Evolutionary conservation across 208 protist genomes (phyloP).

Genomic region (Kentomonas sorsogonicus): DNA sequence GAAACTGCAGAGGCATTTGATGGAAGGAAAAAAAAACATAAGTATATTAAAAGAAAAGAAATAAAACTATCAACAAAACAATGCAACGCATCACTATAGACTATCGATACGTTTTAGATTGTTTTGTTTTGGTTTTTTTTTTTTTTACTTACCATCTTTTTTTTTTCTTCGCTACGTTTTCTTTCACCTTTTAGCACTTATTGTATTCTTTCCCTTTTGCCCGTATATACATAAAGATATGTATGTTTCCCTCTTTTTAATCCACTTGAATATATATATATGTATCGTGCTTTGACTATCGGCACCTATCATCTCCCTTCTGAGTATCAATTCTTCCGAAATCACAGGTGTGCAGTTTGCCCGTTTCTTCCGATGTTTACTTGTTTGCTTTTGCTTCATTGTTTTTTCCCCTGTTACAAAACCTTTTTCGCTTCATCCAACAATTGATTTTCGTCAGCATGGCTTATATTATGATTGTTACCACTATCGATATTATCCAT

Average conservation of each 20-base stretch:
- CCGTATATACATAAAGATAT: slow-evolving; percentile 3
- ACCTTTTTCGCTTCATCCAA: no score
- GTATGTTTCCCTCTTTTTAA: neutral
- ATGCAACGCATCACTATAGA: neutral
- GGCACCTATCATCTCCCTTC: neutral
- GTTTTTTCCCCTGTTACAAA: no score
- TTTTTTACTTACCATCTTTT: slow-evolving; percentile 1
- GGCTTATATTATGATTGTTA: no score
- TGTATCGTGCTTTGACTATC: neutral
- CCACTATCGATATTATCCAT: no score
- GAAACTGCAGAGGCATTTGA: no score
- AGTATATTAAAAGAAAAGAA: slow-evolving; percentile 5
- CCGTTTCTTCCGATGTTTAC: no score
- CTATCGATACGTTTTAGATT: neutral
- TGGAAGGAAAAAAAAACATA: slow-evolving; percentile 9
- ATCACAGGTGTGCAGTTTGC: no score
- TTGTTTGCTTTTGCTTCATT: no score
- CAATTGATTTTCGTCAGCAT: no score
- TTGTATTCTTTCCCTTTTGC: neutral
- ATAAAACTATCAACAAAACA: slow-evolving; percentile 1
- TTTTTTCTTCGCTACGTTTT: neutral
- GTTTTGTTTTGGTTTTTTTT: neutral
- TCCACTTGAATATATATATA: no score
- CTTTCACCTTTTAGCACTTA: neutral
- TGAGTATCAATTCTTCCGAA: neutral